Evolutionary conservation across 768 basidiomycete genomes (phyloP).

Genomic region (Suillus bovinus): DNA sequence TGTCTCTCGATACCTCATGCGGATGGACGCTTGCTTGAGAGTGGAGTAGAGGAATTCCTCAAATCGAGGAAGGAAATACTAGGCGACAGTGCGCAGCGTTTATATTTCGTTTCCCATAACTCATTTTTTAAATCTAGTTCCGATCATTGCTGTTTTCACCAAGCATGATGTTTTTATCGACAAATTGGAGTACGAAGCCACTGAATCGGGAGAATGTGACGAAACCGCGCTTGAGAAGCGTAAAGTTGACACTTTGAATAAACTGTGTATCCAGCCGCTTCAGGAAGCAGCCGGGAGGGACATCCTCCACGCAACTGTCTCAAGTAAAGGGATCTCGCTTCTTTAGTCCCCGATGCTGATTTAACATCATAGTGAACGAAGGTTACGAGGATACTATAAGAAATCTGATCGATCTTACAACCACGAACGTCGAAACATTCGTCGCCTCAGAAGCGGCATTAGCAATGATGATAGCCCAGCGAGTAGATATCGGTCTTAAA

Average conservation of each 20-base stretch:
- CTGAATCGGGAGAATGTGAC: too few species aligned
- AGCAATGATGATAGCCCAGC: slow-evolving; percentile 9
- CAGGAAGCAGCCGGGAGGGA: slow-evolving; percentile 3
- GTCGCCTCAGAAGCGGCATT: slow-evolving; percentile 11
- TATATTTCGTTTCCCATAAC: too few species aligned
- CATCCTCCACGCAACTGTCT: slow-evolving; percentile 8
- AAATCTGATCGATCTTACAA: slow-evolving; percentile 9
- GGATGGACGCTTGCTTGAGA: slow-evolving; percentile 10
- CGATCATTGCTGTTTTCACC: too few species aligned
- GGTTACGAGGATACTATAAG: slow-evolving; percentile 6
- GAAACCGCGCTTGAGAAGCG: too few species aligned
- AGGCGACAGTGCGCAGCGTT: too few species aligned
- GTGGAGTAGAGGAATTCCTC: too few species aligned
- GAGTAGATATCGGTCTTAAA: slow-evolving; percentile 2
- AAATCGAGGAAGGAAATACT: too few species aligned
- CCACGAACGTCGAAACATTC: slow-evolving; percentile 11
- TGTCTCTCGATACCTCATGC: slow-evolving; percentile 11
- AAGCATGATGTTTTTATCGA: too few species aligned
- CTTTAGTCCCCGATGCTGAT: not conserved
- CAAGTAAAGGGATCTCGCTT: not conserved
- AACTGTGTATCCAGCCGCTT: slow-evolving; percentile 9
- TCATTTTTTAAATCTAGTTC: too few species aligned
- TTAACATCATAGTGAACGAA: not conserved
- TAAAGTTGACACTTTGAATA: not conserved
- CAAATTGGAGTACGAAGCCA: too few species aligned